Evolutionary conservation across 805 yeast genomes (phyloP), one percentile per base, ranked within the genome.

Genomic region (Blastobotrys robertii): DNA sequence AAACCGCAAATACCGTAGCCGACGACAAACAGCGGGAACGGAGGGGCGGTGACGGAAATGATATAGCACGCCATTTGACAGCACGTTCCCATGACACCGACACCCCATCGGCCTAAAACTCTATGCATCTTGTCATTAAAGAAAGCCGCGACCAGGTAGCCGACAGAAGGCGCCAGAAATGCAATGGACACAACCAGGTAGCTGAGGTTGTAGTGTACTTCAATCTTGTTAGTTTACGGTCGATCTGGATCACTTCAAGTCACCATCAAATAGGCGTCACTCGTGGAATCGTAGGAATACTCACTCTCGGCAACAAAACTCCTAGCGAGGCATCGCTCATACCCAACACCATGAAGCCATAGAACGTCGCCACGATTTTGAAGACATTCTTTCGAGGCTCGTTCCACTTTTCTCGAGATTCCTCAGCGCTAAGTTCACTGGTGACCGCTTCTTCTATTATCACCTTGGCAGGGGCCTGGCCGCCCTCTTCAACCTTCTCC

Each of bases 281-380:
- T n/a, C n/a, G n/a, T n/a, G n/a, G n/a, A n/a, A n/a, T n/a, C n/a
- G n/a, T n/a, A n/a, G 25, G 25, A 19, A 6, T 4, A 19, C 25
- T 19, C 25, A 19, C 48, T 32, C 68, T 61, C 1, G 82, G 81
- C 46, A 80, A 63, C 33, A 79, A 54, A 0, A 83, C 69, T 0
- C 85, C 85, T 12, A 77, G 57, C 0, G 81, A 66, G 54, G 79
- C 81, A 50, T 80, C 85, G 4, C 70, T 66, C 25, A 79, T 53
- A 0, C 86, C 86, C 45, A 74, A 58, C 1, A 75, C 52, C 1
- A 67, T 54, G 50, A 77, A 72, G 33, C 50, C 52, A 38, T 36
- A 52, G 40, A 44, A 50, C 28, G 44, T 41, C 1, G 53, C 45
- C 11, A 19, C 30, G 1, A 50, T 12, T 22, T 42, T 44, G 31